phyloP scores from a whole-genome alignment of 2,329 filamentous ascomycete species.

The Neonectria hederae region DNA sequence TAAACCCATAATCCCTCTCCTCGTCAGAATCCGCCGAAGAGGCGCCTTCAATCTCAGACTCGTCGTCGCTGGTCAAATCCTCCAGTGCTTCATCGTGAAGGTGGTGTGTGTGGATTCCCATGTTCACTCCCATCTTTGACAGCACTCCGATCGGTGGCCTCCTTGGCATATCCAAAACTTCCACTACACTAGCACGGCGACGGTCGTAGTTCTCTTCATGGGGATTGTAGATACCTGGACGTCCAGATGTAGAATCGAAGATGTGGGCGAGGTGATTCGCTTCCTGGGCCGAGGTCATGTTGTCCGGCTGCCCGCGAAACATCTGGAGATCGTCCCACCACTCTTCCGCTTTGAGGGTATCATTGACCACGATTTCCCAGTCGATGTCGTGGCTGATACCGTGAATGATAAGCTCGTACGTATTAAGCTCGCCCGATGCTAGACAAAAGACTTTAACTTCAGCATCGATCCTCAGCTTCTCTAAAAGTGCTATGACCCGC shows the following conservation, averaged over 20 bases:
- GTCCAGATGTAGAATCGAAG: conserved; percentile 54
- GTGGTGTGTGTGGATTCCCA: conserved; percentile 80
- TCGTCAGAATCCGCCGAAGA: conserved; percentile 44
- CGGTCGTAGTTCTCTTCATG: conserved; percentile 47
- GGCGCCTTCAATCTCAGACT: conserved; percentile 47
- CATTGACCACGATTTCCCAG: conserved; percentile 68
- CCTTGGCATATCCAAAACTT: conserved; percentile 69
- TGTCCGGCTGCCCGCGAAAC: conserved; percentile 54
- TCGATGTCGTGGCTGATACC: conserved; percentile 66
- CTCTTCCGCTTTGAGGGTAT: conserved; percentile 73
- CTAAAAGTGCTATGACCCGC: conserved; percentile 76
- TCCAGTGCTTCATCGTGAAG: conserved; percentile 70
- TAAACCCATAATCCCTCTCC: conserved; percentile 36
- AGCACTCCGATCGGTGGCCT: conserved; percentile 64
- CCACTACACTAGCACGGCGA: conserved; percentile 61
- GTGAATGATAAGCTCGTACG: conserved; percentile 83
- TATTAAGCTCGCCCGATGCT: conserved; percentile 74
- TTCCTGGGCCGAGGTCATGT: conserved; percentile 55
- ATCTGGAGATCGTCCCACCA: conserved; percentile 85
- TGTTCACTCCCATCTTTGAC: conserved; percentile 68
- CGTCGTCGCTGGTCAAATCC: conserved; percentile 45
- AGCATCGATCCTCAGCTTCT: conserved; percentile 84
- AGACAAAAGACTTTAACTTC: conserved; percentile 84
- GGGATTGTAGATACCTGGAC: conserved; percentile 56
- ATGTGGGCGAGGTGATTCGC: conserved; percentile 55